These are phyloP conservation scores for Triticum monococcum DNA, from an alignment of 176 grass and related monocot genomes.

Conservation along the genomic window DNA sequence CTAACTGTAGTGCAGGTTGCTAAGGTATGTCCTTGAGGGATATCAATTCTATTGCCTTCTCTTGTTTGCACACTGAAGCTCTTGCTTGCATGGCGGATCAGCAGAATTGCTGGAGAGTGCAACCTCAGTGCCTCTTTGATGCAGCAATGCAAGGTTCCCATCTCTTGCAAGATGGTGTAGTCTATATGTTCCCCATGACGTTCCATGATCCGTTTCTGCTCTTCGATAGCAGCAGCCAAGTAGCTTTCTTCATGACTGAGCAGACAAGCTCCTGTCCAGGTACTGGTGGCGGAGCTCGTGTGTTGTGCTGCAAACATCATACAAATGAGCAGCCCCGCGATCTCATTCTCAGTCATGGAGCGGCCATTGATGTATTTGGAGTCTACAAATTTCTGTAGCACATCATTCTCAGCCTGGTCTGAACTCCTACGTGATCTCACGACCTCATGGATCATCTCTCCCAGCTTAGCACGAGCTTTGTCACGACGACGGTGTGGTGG, in stretches of 20 bases:
- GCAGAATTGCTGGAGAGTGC: not conserved
- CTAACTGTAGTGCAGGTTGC: not conserved
- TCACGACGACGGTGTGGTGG: conserved; percentile 39
- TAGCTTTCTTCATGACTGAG: not conserved
- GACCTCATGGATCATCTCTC: conserved; percentile 40
- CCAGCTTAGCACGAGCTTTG: conserved; percentile 28
- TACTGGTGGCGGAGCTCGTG: conserved; percentile 34
- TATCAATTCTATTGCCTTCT: not conserved
- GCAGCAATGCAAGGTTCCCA: not conserved
- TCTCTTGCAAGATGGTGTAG: not conserved
- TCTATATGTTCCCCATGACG: not conserved
- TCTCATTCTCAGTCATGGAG: conserved; percentile 27
- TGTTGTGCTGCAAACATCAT: conserved; percentile 46
- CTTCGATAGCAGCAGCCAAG: not conserved
- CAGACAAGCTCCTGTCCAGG: conserved; percentile 38
- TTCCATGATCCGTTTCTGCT: not conserved
- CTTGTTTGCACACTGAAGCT: not conserved
- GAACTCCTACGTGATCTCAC: conserved; percentile 44
- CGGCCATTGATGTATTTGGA: conserved; percentile 39
- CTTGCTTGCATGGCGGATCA: not conserved
- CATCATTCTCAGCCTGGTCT: conserved; percentile 24
- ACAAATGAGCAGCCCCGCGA: conserved; percentile 29
- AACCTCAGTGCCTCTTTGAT: not conserved
- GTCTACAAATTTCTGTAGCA: conserved; percentile 49
- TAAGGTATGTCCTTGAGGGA: not conserved